Base-by-base conservation (phyloP, 305 asterid genomes). In the Fraxinus paxiana region DNA sequence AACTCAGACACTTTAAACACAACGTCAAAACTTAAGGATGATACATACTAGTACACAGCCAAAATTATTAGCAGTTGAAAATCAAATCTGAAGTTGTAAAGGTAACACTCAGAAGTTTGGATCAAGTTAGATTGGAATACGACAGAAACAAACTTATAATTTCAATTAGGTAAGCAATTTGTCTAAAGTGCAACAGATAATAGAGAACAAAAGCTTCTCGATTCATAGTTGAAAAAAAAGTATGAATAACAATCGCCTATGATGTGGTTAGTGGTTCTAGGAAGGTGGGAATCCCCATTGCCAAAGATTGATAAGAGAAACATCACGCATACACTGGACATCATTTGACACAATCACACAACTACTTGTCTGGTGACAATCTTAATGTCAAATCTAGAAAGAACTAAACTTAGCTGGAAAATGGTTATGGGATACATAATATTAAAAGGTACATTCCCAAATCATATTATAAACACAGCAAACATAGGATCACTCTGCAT, bases 401-500 rank as follows among this genome's bases (percentile, higher is more conserved):
- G 73, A 76, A 80, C 56, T 71, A 61, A 70, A n/a, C n/a, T 63
- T n/a, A 15, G n/a, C 59, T 8, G 41, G 22, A 59, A 71, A 69
- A 80, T 20, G 73, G 17, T 73, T 34, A 3, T 24, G 73, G 18
- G 30, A 4, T 31, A 28, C 20, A 30, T 22, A 18, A 59, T 34
- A 15, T 24, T 17, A 41, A 24, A 12, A 31, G 71, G 48, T 67
- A 37, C 71, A 76, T 34, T 18, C 54, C 34, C 34, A 67, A 82
- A 61, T 77, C 65, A 77, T 30, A 69, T 2, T 1, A 69, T 69
- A 30, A 69, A 69, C 9, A 70, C 33, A 43, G 1, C 59, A 83
- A 65, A 59, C 70, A 65, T 38, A 31, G 77, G 75, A 81, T 33
- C 59, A 18, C 54, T 9, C 48, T 24, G 78, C 77, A 77, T 77